phyloP scores from a whole-genome alignment of 192 early-diverging fungal species.

The Entomortierella beljakovae region DNA sequence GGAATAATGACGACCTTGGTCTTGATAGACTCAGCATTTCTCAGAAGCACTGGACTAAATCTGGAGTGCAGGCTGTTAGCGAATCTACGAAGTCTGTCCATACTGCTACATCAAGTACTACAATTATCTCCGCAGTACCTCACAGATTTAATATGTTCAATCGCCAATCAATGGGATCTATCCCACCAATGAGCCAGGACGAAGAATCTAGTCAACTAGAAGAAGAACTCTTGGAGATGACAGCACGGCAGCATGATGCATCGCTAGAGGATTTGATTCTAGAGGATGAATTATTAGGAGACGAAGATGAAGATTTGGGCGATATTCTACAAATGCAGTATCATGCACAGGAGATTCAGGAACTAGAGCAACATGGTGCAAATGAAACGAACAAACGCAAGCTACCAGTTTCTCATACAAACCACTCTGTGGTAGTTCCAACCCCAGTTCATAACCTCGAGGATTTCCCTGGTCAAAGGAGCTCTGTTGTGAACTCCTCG shows the following conservation, averaged over 20 bases:
- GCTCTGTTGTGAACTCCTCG: no score
- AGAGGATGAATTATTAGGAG: conserved; percentile 24
- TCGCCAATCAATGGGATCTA: not conserved
- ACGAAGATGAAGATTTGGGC: conserved; percentile 23
- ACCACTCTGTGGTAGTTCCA: not conserved
- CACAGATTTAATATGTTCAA: conserved; percentile 16
- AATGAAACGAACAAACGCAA: conserved; percentile 16
- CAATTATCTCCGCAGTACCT: conserved; percentile 23
- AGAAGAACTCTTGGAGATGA: conserved; percentile 48
- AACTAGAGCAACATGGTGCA: not conserved
- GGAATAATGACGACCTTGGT: conserved; percentile 23
- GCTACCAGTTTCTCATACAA: not conserved
- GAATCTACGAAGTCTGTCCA: conserved; percentile 22
- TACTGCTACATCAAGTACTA: conserved; percentile 33
- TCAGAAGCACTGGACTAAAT: conserved; percentile 39
- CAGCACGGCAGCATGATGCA: conserved; percentile 42
- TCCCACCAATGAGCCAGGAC: conserved; percentile 1
- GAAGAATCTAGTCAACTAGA: conserved; percentile 25
- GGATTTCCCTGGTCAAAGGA: conserved; percentile 17
- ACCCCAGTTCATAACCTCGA: conserved; percentile 22
- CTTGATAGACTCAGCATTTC: conserved; percentile 41
- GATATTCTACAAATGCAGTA: conserved; percentile 20
- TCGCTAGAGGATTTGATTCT: conserved; percentile 36
- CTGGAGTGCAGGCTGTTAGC: conserved; percentile 4
- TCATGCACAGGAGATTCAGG: conserved; percentile 21